phyloP scores from a whole-genome alignment of 2,329 filamentous ascomycete species.

The Rugonectria rugulosa region DNA sequence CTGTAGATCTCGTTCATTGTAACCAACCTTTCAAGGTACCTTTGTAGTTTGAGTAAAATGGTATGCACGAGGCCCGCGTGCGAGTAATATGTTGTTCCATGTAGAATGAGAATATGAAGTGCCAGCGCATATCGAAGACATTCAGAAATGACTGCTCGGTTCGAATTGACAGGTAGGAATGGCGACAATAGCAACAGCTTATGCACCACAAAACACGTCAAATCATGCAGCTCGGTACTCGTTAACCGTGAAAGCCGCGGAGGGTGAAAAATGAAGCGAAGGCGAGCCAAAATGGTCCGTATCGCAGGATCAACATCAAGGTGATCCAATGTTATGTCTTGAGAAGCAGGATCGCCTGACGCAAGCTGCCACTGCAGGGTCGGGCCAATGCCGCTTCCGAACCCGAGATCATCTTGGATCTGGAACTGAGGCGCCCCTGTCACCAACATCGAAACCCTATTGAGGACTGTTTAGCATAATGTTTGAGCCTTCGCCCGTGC shows the following conservation, averaged over 20 bases:
- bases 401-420: slow-evolving; percentile 57
- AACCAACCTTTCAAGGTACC: slow-evolving; percentile 37
- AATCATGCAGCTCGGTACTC: slow-evolving; percentile 58
- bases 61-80: slow-evolving; percentile 51
- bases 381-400: slow-evolving; percentile 57
- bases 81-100: slow-evolving; percentile 64
- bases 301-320: slow-evolving; percentile 46
- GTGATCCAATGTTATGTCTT: slow-evolving; percentile 20
- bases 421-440: slow-evolving; percentile 60
- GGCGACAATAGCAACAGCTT: slow-evolving; percentile 47
- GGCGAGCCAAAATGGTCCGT: slow-evolving; percentile 49
- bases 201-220: slow-evolving; percentile 63
- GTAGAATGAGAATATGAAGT: slow-evolving; percentile 61
- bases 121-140: slow-evolving; percentile 55
- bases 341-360: slow-evolving; percentile 9
- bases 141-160: slow-evolving; percentile 44
- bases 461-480: background rate
- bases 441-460: slow-evolving; percentile 65
- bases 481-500: accelerated
- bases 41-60: slow-evolving; percentile 44
- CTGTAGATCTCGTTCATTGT: slow-evolving; percentile 9
- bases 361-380: slow-evolving; percentile 57
- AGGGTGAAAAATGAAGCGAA: slow-evolving; percentile 52
- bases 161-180: slow-evolving; percentile 5
- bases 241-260: slow-evolving; percentile 40